phyloP scores from a whole-genome alignment of 805 yeast species.

The Sugiyamaella boreocaroliniensis region DNA sequence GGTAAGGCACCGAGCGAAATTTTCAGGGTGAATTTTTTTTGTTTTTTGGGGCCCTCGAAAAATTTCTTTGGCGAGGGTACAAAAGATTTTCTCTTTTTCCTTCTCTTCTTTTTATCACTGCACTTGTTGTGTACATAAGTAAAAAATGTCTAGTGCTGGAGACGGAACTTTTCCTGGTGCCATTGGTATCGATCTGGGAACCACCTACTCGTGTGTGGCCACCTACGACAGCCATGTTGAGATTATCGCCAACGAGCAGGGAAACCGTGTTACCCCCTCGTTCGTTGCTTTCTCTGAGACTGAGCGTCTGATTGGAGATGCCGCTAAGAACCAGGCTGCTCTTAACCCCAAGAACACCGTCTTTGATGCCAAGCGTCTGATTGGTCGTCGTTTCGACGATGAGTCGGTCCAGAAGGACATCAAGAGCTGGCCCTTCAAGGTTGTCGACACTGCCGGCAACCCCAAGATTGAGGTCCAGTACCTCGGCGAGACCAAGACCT shows the following conservation, averaged over 20 bases:
- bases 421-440: slow-evolving; percentile 90
- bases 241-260: slow-evolving; percentile 95
- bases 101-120: neutral
- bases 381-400: slow-evolving; percentile 84
- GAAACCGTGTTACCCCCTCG: slow-evolving; percentile 97
- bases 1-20: neutral
- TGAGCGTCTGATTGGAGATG: slow-evolving; percentile 92
- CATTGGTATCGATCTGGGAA: slow-evolving; percentile 98
- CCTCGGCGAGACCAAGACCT: slow-evolving; percentile 77
- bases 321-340: slow-evolving; percentile 97
- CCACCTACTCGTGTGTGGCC: slow-evolving; percentile 95
- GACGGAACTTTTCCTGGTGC: slow-evolving; percentile 99
- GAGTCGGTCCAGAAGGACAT: slow-evolving; percentile 80
- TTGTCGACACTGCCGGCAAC: slow-evolving; percentile 64
- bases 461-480: slow-evolving; percentile 77
- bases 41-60: neutral
- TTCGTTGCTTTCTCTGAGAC: slow-evolving; percentile 91
- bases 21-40: neutral
- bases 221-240: slow-evolving; percentile 91
- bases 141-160: slow-evolving; percentile 33
- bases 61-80: neutral
- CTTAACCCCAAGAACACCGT: slow-evolving; percentile 88
- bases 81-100: neutral
- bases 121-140: neutral
- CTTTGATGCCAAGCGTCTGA: slow-evolving; percentile 81